phyloP scores from a whole-genome alignment of 108 stramenopile genomes.

The Fragilaria crotonensis region DNA sequence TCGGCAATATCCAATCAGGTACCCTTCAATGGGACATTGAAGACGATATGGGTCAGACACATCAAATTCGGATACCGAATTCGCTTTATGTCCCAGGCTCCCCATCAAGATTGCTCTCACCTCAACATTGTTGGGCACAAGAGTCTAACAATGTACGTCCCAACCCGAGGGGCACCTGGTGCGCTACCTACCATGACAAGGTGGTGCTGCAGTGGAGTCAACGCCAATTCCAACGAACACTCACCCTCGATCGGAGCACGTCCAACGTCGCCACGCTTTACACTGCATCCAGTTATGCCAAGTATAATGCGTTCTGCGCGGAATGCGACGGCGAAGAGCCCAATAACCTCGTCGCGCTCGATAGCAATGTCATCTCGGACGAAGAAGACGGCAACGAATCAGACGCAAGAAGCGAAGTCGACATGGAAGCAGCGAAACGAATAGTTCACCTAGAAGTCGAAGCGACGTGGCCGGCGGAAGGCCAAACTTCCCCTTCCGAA shows the following conservation, averaged over 20 bases:
- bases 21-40: conserved; percentile 5
- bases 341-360: not conserved
- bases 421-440: too few species aligned
- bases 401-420: not conserved
- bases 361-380: not conserved
- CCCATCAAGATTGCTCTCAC: conserved; percentile 4
- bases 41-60: conserved; percentile 4
- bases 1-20: not conserved
- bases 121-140: conserved; percentile 8
- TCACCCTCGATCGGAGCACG: not conserved
- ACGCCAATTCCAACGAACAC: not conserved
- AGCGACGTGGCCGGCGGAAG: too few species aligned
- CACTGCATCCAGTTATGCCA: conserved; percentile 6
- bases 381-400: not conserved
- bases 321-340: not conserved
- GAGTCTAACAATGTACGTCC: not conserved
- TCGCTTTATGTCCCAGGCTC: not conserved
- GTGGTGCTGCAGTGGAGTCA: not conserved
- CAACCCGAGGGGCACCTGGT: not conserved
- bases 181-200: not conserved
- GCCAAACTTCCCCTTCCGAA: too few species aligned
- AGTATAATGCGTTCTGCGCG: conserved; percentile 9
- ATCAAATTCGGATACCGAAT: not conserved
- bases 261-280: conserved; percentile 16
- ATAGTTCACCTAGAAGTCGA: too few species aligned